Percentiles rank a stretch among this genome's conserved stretches.
Evolutionary conservation across 169 alveolate species (phyloP).

Genomic region (Haemoproteus tartakovskyi): DNA sequence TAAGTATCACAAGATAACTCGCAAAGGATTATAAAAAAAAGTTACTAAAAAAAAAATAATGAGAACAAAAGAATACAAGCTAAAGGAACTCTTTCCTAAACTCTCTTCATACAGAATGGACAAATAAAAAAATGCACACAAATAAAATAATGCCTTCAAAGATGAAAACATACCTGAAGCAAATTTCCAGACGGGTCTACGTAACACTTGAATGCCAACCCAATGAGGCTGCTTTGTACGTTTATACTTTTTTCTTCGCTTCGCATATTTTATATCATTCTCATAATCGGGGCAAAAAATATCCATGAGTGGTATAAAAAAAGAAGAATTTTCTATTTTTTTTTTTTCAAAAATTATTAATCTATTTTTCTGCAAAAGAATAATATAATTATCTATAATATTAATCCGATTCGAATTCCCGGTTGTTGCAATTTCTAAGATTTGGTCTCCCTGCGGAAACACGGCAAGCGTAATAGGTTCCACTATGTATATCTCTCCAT

Average conservation of each 20-base stretch:
- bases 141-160: too few species aligned
- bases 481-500: conserved; percentile 14
- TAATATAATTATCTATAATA: conserved; percentile 45
- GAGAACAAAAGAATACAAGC: too few species aligned
- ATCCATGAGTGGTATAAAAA: conserved; percentile 50
- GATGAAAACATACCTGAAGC: conserved; percentile 25
- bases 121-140: too few species aligned
- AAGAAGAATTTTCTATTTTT: conserved; percentile 1
- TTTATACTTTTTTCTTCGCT: background rate
- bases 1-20: too few species aligned
- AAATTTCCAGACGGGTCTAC: conserved; percentile 28
- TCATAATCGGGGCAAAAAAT: conserved; percentile 53
- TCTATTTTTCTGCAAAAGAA: conserved; percentile 45
- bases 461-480: conserved; percentile 17
- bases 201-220: conserved; percentile 38
- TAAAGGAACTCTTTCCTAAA: too few species aligned
- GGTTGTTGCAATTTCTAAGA: conserved; percentile 42
- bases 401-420: conserved; percentile 54
- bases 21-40: too few species aligned
- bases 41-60: too few species aligned
- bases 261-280: background rate
- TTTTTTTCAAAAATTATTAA: conserved; percentile 45
- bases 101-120: too few species aligned
- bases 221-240: conserved; percentile 8
- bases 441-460: background rate